Percentiles rank a stretch among this genome's conserved stretches.
These are phyloP conservation scores for Amyloporia xantha DNA, from an alignment of 768 basidiomycete species.

Conservation along the genomic window DNA sequence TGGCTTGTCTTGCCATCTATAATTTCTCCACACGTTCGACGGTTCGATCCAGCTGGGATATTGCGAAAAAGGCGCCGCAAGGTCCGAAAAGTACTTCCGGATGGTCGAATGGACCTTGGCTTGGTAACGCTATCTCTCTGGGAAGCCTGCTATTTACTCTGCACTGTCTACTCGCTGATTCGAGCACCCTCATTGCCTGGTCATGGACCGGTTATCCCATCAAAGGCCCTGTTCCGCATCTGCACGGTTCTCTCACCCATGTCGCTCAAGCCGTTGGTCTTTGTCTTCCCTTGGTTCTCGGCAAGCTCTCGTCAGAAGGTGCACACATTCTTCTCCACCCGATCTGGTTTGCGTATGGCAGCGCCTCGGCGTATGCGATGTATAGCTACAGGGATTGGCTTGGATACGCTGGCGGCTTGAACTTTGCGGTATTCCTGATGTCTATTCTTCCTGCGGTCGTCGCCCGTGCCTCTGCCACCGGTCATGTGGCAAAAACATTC, in stretches of 20 bases:
- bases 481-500: slow-evolving; percentile 38
- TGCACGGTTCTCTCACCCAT: slow-evolving; percentile 65
- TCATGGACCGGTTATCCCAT: slow-evolving; percentile 85
- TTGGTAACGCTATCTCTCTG: slow-evolving; percentile 45
- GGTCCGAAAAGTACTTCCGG: not conserved
- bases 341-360: slow-evolving; percentile 48
- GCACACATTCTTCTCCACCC: slow-evolving; percentile 34
- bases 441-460: slow-evolving; percentile 53
- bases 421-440: slow-evolving; percentile 56
- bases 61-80: not conserved
- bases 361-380: slow-evolving; percentile 46
- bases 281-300: slow-evolving; percentile 31
- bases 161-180: slow-evolving; percentile 67
- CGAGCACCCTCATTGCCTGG: slow-evolving; percentile 77
- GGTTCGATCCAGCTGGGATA: not conserved
- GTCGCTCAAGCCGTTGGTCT: slow-evolving; percentile 55
- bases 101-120: slow-evolving; percentile 27
- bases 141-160: slow-evolving; percentile 66
- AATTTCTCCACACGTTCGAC: slow-evolving; percentile 46
- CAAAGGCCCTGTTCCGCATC: slow-evolving; percentile 65
- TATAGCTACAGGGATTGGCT: slow-evolving; percentile 59
- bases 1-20: slow-evolving; percentile 51
- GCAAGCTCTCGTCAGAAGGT: slow-evolving; percentile 8
- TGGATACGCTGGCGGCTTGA: slow-evolving; percentile 65
- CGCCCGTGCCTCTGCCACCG: slow-evolving; percentile 34